A percentile compares a stretch with the other conserved stretches of the same genome.
Conservation (phyloP, 129 eudicot species). For the Flaveria linearis region DNA sequence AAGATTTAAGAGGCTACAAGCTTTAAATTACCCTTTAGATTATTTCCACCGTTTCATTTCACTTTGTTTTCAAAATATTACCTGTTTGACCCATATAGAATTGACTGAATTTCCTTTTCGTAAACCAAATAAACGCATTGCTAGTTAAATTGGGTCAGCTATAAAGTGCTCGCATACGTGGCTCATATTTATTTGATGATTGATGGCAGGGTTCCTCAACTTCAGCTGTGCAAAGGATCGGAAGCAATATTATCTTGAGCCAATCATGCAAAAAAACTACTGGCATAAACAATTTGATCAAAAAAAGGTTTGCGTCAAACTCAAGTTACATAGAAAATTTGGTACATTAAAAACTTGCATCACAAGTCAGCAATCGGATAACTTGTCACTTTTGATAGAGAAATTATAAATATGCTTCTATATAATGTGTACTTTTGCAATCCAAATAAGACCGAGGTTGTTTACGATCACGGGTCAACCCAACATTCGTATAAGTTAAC, state of each 20-base stretch:
- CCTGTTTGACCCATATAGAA: no score
- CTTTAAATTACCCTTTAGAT: not conserved
- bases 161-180: not conserved
- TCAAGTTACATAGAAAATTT: not conserved
- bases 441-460: not conserved
- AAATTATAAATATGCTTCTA: not conserved
- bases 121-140: not conserved
- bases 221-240: conserved; percentile 44
- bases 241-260: conserved; percentile 51
- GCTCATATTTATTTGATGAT: not conserved
- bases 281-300: not conserved
- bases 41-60: not conserved
- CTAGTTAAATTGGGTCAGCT: not conserved
- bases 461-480: no score
- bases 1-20: not conserved
- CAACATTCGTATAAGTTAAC: no score
- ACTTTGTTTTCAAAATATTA: not conserved
- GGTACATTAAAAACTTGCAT: not conserved
- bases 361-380: not conserved
- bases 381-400: not conserved
- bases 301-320: not conserved
- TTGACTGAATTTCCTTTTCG: not conserved
- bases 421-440: not conserved
- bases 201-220: conserved; percentile 51
- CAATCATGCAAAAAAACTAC: not conserved